phyloP scores from a whole-genome alignment of 1,284 basidiomycete genomes.

The Ustanciosporium gigantosporum region DNA sequence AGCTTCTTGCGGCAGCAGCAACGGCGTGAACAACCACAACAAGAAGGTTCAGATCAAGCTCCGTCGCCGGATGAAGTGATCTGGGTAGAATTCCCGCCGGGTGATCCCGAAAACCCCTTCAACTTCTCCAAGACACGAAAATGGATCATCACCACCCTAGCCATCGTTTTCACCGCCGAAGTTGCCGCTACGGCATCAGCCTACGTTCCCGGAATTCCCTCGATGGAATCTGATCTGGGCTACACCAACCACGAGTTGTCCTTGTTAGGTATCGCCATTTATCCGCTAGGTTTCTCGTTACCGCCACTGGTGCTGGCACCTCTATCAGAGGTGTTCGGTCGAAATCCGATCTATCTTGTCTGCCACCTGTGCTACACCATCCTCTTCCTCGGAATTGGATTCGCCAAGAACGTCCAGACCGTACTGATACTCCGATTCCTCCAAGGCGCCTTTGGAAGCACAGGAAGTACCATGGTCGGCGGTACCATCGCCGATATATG shows the following conservation, averaged over 20 bases:
- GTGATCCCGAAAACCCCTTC: constrained; percentile 67
- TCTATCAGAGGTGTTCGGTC: constrained; percentile 76
- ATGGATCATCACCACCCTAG: constrained; percentile 69
- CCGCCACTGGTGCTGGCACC: constrained; percentile 70
- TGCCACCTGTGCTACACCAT: constrained; percentile 66
- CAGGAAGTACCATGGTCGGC: constrained; percentile 75
- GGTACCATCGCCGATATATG: constrained; percentile 69
- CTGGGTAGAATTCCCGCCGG: constrained; percentile 67
- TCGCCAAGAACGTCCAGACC: constrained; percentile 71
- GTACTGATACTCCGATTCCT: constrained; percentile 72
- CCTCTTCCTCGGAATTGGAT: constrained; percentile 41
- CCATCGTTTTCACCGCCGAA: constrained; percentile 66
- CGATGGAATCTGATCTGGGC: constrained; percentile 71
- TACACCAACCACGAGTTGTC: constrained; percentile 68
- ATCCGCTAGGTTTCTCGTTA: constrained; percentile 70
- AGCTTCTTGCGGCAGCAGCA: too few relatives aligned
- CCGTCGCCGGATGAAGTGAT: constrained; percentile 45
- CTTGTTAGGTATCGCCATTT: constrained; percentile 67
- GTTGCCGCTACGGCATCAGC: constrained; percentile 65
- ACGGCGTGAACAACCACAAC: too few relatives aligned
- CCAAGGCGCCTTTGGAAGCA: constrained; percentile 69
- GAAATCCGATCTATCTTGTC: constrained; percentile 71
- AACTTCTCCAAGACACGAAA: constrained; percentile 67
- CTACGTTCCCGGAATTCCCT: constrained; percentile 68
- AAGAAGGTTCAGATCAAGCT: too few relatives aligned